Base-by-base conservation (phyloP, 2,329 filamentous ascomycete species). In the Diaporthe australafricana region DNA sequence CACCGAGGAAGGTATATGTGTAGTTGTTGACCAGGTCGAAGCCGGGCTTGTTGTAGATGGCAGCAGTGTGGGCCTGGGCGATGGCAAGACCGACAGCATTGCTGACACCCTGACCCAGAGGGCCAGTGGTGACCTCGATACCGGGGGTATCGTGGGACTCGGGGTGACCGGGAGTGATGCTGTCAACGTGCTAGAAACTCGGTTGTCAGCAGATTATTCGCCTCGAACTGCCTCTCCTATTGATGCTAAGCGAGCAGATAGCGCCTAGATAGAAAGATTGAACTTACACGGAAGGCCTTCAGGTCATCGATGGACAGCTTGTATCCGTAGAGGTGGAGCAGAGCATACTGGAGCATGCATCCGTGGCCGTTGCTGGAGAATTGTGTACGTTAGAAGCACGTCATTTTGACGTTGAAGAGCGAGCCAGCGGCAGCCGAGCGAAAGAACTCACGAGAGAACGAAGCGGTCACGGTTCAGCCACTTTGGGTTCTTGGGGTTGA, bases 391-490 rank as follows among this genome's bases (percentile, higher is more conserved):
- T 45, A 72, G 63, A 53, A 17, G 45, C 45, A 71, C 70, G 56
- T 65, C 65, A 72, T 50, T 5, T 70, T 72, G 55, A 68, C 38
- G 38, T 38, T 60, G 35, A 22, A 32, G 27, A 52, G 48, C 35
- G n/a, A 65, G 38, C 68, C 55, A 50, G 60, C 27, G 42, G 60
- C 57, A 56, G 7, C 22, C 70, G 30, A 40, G 35, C 22, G 57
- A 38, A 63, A 53, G 55, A 25, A 93, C 95, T 90, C 90, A 98
- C 95, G 96, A 99, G 83, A 99, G 95, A 75, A 99, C 95, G 82
- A 99, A 99, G 84, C 96, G 93, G 87, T 99, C 96, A 81, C 96
- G 93, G 91, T 98, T 98, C 80, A 96, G 81, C 95, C 95, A 99
- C 76, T 94, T 89, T 79, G 96, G 94, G 91, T 98, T 98, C 92